Evolutionary conservation across 352 stramenopile species (phyloP), one percentile per base, ranked within the genome.

Genomic region (Globisporangium paroecandrum): DNA sequence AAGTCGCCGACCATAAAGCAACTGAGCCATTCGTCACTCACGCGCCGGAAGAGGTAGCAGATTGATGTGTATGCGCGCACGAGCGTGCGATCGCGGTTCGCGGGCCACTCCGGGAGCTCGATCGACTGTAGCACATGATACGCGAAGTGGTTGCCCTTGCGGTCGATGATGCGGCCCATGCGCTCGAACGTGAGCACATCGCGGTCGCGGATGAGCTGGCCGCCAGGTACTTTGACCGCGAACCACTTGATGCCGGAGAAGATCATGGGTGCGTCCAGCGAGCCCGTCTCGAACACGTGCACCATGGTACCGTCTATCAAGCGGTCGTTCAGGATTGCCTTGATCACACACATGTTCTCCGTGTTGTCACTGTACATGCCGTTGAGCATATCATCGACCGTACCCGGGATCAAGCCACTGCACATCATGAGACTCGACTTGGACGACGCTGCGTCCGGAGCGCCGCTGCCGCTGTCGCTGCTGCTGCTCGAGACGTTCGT

Each of bases 231-330:
- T 68, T 87, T 83, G 56, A 89, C 60, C 1, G 79, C 82, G 27
- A 85, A 77, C 82, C 82, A 89, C 73, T 88, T 85, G 66, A 90
- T 77, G 10, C 80, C 82, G 0, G 80, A 79, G 57, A 90, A 90
- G 36, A 89, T 71, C 62, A 89, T 74, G 20, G 77, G 77, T 49
- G 75, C 76, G 3, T 71, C 74, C 12, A 79, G 51, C 22, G 68
- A 66, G 58, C 87, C 78, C 34, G 69, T 75, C 29, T 88, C 79
- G 61, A 90, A 82, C 53, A 90, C 76, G 55, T 87, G 78, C n/a
- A 90, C 62, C 32, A 90, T 71, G 13, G 74, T 62, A 24, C 77
- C 81, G 57, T 89, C 82, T 27, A 88, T 65, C 49, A 82, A 86
- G 29, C 75, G 74, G 59, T 83, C 71, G 51, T 71, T 87, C 15